These are phyloP conservation scores for Astrephomene gubernaculifera DNA, from an alignment of 139 green algal genomes.

Conservation along the genomic window DNA sequence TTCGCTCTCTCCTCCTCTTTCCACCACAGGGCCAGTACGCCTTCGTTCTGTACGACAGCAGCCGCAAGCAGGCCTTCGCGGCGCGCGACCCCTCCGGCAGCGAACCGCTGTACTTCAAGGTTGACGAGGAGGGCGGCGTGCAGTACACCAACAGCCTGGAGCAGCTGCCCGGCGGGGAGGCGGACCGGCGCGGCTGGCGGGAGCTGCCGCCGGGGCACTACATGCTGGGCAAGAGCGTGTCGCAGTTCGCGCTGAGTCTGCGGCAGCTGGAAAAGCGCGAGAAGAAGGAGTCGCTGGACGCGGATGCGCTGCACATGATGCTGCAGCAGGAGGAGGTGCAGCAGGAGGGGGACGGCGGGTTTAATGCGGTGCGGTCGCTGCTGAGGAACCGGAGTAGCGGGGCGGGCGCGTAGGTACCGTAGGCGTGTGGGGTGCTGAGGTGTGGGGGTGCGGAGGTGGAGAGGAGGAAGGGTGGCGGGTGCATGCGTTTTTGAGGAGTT, in stretches of 20 bases:
- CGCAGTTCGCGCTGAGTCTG: conserved; percentile 83
- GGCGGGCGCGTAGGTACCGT: no score
- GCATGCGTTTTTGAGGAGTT: no score
- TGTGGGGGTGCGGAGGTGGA: no score
- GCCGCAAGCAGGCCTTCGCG: conserved; percentile 71
- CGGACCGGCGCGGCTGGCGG: conserved; percentile 57
- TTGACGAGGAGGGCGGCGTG: conserved; percentile 63
- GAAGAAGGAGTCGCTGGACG: conserved; percentile 14
- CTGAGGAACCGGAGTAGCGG: neutral
- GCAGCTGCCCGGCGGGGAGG: conserved; percentile 20
- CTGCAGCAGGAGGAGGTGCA: neutral
- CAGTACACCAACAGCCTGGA: conserved; percentile 56
- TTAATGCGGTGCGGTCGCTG: conserved; percentile 9
- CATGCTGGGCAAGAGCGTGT: conserved; percentile 62
- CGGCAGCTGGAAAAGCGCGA: conserved; percentile 64
- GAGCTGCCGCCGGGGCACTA: conserved; percentile 81
- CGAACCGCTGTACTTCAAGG: conserved; percentile 69
- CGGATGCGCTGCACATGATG: neutral
- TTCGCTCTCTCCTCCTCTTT: no score
- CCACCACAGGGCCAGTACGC: conserved; percentile 82
- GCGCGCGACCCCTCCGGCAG: conserved; percentile 66
- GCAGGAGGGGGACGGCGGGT: neutral
- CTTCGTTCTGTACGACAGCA: conserved; percentile 79
- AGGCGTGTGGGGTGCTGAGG: no score
- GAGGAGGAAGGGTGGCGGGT: no score